Evolutionary conservation across 441 rosid genomes (phyloP).

Genomic region (Erodium chrysanthum): DNA sequence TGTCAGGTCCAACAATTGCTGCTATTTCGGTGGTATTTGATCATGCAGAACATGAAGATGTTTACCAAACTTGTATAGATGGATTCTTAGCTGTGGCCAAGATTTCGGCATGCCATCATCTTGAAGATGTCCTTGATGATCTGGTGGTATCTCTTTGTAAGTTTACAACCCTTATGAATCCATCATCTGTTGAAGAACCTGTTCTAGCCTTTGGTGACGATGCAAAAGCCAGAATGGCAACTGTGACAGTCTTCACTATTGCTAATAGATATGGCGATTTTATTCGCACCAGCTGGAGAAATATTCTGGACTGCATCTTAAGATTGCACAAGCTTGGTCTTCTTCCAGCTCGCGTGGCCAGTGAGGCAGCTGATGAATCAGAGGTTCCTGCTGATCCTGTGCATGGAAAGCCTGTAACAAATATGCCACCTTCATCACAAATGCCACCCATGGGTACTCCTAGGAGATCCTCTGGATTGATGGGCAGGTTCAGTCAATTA

Average conservation of each 20-base stretch:
- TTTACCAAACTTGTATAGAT: conserved; percentile 81
- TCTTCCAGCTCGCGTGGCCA: conserved; percentile 94
- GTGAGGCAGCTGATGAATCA: conserved; percentile 92
- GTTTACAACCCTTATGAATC: conserved; percentile 81
- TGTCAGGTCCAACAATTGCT: conserved; percentile 94
- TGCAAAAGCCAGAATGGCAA: conserved; percentile 87
- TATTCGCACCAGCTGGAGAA: conserved; percentile 90
- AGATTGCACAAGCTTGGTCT: conserved; percentile 92
- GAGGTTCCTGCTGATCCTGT: conserved; percentile 66
- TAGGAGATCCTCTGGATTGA: conserved; percentile 79
- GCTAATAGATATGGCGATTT: conserved; percentile 89
- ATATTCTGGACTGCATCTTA: conserved; percentile 85
- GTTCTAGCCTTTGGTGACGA: conserved; percentile 92
- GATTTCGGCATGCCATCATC: conserved; percentile 92
- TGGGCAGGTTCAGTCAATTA: conserved; percentile 93
- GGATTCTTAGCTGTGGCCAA: conserved; percentile 93
- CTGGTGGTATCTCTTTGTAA: conserved; percentile 89
- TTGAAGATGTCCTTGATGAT: conserved; percentile 93
- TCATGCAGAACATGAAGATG: conserved; percentile 90
- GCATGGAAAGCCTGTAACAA: conserved; percentile 55
- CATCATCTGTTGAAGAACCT: conserved; percentile 75
- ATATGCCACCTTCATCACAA: neutral
- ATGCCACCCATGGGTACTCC: conserved; percentile 36
- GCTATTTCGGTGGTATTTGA: conserved; percentile 96
- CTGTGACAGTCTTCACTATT: conserved; percentile 82